Base-by-base conservation (phyloP, 2,329 filamentous ascomycete species). In the Drechslerella dactyloides region DNA sequence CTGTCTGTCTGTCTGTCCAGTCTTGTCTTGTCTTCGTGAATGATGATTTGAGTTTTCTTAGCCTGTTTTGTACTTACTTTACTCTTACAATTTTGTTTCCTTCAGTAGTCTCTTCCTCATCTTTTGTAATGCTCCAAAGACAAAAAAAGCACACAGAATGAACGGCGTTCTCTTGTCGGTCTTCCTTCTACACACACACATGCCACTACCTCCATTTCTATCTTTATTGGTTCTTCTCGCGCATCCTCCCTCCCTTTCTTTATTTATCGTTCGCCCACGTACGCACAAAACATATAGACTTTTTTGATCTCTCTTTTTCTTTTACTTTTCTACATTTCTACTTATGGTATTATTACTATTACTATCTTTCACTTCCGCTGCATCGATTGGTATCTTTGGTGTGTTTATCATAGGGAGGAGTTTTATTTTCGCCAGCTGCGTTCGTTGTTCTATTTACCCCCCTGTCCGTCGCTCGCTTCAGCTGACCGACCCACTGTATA, bases 191-290 rank as follows among this genome's bases (percentile, higher is more conserved):
- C 17, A 19, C 11, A 52, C 24, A 24, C 21, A n/a, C n/a, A n/a
- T 51, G 24, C 35, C 46, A 53, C 23, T n/a, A 56, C 27, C 56
- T 61, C 60, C 60, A 65, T 61, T 42, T 52, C 55, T 51, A 62
- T 55, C 63, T 58, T 50, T 60, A n/a, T n/a, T n/a, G n/a, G n/a
- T n/a, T n/a, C n/a, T n/a, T n/a, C n/a, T n/a, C n/a, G n/a, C n/a
- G n/a, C 27, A 33, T 8, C 62, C 59, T 19, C 53, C 40, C 59
- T 42, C 46, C 40, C 8, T 48, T 40, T 37, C 40, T 61, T 55
- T 10, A 13, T 8, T 51, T 23, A 23, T 30, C n/a, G 24, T 4
- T 46, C 1, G 5, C 13, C 23, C 15, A 19, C 8, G 50, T 15
- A 30, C 7, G 30, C 23, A 53, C 30, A 30, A 24, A 3, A 23